Evolutionary conservation across 352 stramenopile species (phyloP), one percentile per base, ranked within the genome.

Genomic region (Pythium periplocum): DNA sequence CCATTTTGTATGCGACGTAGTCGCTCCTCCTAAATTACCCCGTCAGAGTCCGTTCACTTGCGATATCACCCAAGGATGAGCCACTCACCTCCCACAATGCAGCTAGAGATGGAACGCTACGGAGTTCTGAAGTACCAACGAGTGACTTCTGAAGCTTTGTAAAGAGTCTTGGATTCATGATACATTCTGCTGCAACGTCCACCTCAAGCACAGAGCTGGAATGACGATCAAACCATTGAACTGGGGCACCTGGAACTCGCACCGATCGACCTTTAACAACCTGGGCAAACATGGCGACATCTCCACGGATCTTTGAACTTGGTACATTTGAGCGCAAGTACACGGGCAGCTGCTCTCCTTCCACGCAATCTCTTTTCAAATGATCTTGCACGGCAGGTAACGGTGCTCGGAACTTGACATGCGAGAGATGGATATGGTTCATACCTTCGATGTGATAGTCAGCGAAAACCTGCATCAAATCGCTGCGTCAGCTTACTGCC

Each of bases 381-480:
- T 93, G 79, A 4, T 66, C 44, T 47, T 93, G 83, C 5, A 62
- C 55, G 2, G 62, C 51, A 47, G 83, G 83, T 40, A 93, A 54
- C 33, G 83, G 83, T 48, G 80, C 80, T 45, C 83, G 70, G 55
- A 88, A 93, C 78, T 83, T 90, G 38, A 81, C 68, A 39, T 91
- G 78, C 30, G 68, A 67, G 11, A 96, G 61, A 49, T 83, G 73
- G 26, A 96, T 58, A 7, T 73, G 70, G 59, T 90, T 96, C 85
- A 96, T 96, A n/a, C 89, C 89, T 75, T 95, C 87, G 35, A 97
- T 94, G 39, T 93, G 90, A 68, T 96, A 95, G 61, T 97, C 89
- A 1, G 87, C 84, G 71, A 96, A 96, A 4, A 93, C 71, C 78
- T 94, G 43, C 8, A 26, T 26, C 17, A 26, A 26, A 26, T 26